phyloP scores from a whole-genome alignment of 2,329 filamentous ascomycete species.

The Talaromyces sp. region DNA sequence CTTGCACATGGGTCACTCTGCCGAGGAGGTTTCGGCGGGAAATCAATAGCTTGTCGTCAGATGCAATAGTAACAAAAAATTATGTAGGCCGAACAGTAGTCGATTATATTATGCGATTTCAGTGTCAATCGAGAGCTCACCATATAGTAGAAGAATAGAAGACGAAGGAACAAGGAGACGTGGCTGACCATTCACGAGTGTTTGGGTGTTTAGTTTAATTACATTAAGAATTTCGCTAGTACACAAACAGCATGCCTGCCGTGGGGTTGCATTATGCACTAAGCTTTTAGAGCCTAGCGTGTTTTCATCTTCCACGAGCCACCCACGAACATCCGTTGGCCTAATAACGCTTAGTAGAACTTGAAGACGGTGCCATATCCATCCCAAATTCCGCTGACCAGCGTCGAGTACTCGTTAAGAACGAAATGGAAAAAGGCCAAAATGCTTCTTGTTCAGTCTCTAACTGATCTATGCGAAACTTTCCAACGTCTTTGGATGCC shows the following conservation, averaged over 20 bases:
- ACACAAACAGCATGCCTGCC: slow-evolving; percentile 1
- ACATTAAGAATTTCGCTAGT: slow-evolving; percentile 8
- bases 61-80: background rate
- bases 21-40: slow-evolving; percentile 7
- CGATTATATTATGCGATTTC: background rate
- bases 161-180: background rate
- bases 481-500: background rate
- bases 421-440: background rate
- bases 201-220: background rate
- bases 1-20: slow-evolving; percentile 1
- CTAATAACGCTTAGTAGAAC: background rate
- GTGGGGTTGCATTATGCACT: background rate
- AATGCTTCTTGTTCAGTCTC: background rate
- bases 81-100: background rate
- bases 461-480: background rate
- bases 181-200: background rate
- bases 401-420: background rate
- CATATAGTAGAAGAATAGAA: background rate
- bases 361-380: background rate
- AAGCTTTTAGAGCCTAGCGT: background rate
- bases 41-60: background rate
- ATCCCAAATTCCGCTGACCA: background rate
- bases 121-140: background rate
- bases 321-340: too few relatives aligned
- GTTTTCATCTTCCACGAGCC: too few relatives aligned